These are phyloP conservation scores for Didymella segeticola DNA, from an alignment of 2,329 filamentous ascomycete genomes.

Conservation along the genomic window DNA sequence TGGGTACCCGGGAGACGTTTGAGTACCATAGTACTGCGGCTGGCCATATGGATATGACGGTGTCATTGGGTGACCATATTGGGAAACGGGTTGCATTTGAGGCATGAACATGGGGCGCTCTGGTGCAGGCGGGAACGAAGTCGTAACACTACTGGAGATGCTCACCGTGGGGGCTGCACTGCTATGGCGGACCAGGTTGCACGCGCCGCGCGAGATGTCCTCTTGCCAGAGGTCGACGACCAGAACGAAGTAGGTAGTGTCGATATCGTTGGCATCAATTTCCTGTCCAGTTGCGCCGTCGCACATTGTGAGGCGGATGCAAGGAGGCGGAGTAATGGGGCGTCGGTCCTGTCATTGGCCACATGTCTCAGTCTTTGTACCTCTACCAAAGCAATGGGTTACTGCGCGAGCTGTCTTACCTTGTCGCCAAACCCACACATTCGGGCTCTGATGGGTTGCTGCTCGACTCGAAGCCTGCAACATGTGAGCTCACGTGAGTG, in stretches of 20 bases:
- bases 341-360: constrained; percentile 74
- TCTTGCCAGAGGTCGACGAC: constrained; percentile 73
- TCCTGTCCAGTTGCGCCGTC: constrained; percentile 79
- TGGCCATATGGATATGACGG: constrained; percentile 13
- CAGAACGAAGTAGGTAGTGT: constrained; percentile 71
- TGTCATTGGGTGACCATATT: constrained; percentile 48
- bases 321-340: constrained; percentile 94
- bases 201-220: constrained; percentile 65
- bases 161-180: constrained; percentile 69
- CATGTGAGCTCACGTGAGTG: constrained; percentile 48
- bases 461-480: constrained; percentile 73
- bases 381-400: constrained; percentile 23
- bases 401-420: constrained; percentile 57
- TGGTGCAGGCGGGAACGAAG: constrained; percentile 71
- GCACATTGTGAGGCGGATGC: constrained; percentile 80
- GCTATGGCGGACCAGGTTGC: constrained; percentile 70
- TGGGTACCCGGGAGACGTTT: constrained; percentile 29
- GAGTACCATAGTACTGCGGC: constrained; percentile 13
- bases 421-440: constrained; percentile 99
- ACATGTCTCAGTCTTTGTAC: constrained; percentile 32
- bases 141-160: constrained; percentile 80
- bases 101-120: constrained; percentile 42
- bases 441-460: constrained; percentile 89
- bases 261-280: constrained; percentile 78
- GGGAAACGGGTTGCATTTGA: constrained; percentile 41